phyloP scores from a whole-genome alignment of 1,284 basidiomycete species.

The Stygiomarasmius scandens region DNA sequence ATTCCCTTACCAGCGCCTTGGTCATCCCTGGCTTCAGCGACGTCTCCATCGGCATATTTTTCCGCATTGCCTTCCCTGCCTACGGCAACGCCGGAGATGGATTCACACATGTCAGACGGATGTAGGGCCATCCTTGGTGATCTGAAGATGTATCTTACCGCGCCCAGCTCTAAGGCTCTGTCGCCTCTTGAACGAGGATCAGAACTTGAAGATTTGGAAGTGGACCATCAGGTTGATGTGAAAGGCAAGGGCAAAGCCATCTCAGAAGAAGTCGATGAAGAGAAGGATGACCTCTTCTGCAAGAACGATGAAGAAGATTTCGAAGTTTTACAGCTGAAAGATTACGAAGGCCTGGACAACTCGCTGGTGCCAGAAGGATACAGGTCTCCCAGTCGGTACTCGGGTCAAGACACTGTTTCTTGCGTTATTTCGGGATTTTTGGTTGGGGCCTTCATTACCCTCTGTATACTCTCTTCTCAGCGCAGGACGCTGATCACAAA shows the following conservation, averaged over 20 bases:
- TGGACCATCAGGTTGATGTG: background rate
- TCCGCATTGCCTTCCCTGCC: background rate
- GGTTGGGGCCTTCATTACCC: slow-evolving; percentile 55
- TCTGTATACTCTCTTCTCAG: slow-evolving; percentile 51
- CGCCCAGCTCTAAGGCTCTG: too few species aligned
- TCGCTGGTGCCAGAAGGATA: slow-evolving; percentile 5
- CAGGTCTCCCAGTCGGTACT: slow-evolving; percentile 25
- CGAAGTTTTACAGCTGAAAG: background rate
- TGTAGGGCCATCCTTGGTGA: background rate
- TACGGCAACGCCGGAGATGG: background rate
- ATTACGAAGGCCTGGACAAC: background rate
- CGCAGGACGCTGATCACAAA: slow-evolving; percentile 49
- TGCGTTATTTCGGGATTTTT: slow-evolving; percentile 57
- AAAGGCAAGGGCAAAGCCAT: background rate
- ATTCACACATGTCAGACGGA: background rate
- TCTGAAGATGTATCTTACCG: background rate
- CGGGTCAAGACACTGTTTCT: slow-evolving; percentile 47
- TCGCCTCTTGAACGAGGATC: background rate
- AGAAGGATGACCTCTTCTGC: background rate
- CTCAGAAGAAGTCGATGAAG: background rate
- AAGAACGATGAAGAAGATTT: background rate
- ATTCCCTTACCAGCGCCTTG: background rate
- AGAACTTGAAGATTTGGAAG: background rate
- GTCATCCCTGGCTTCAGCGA: background rate
- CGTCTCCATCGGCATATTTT: background rate